Conservation (phyloP, 164 flowering plant genomes). For the Houttuynia cordata region DNA sequence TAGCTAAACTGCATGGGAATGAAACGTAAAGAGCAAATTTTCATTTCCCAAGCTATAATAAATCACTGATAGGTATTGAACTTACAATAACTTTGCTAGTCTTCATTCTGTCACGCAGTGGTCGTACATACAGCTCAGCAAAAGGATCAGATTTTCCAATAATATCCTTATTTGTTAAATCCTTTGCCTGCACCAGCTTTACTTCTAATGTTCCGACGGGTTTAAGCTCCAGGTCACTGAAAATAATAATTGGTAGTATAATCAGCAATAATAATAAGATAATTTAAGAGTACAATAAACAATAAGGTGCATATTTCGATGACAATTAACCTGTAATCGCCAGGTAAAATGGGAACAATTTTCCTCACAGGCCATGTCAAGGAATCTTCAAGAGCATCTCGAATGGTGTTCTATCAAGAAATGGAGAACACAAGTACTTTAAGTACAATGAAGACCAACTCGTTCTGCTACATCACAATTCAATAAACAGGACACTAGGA, state of each 20-base stretch:
- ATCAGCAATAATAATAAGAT: no score
- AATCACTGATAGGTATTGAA: background rate
- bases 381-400: conserved; percentile 91
- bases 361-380: conserved; percentile 94
- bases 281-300: background rate
- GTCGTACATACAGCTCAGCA: conserved; percentile 83
- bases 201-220: conserved; percentile 91
- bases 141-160: conserved; percentile 97
- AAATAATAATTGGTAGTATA: background rate
- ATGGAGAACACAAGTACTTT: background rate
- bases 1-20: conserved; percentile 1
- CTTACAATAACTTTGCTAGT: conserved; percentile 81
- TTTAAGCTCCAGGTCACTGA: conserved; percentile 86
- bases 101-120: conserved; percentile 67
- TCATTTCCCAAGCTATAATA: background rate
- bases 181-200: conserved; percentile 96
- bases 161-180: conserved; percentile 77
- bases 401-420: conserved; percentile 51
- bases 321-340: conserved; percentile 69
- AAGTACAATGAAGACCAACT: background rate
- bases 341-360: conserved; percentile 86
- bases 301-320: conserved; percentile 2
- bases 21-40: background rate
- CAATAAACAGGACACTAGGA: no score
- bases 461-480: no score